These are phyloP conservation scores for Spathaspora gorwiae DNA, from an alignment of 805 yeast genomes.

Conservation along the genomic window DNA sequence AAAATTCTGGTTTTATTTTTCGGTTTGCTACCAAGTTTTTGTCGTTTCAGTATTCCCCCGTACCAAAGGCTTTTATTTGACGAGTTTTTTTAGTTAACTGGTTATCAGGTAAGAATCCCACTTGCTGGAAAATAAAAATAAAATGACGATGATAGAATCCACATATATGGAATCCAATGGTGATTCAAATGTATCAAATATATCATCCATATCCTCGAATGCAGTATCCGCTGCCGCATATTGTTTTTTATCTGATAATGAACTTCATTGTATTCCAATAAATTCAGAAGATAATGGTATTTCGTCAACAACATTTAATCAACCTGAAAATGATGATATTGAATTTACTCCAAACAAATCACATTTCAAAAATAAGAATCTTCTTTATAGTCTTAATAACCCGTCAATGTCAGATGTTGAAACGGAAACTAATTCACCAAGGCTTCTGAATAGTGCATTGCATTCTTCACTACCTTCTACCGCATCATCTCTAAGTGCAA, in stretches of 20 bases:
- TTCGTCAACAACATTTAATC: constrained; percentile 4
- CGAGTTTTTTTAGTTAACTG: no score
- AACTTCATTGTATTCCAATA: constrained; percentile 24
- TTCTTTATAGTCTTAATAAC: constrained; percentile 32
- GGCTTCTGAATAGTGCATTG: not conserved
- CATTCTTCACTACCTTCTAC: constrained; percentile 3
- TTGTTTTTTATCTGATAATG: constrained; percentile 23
- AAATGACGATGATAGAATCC: no score
- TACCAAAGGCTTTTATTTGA: no score
- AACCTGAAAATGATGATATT: constrained; percentile 4
- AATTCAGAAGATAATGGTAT: constrained; percentile 11
- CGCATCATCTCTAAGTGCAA: not conserved
- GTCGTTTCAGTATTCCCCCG: no score
- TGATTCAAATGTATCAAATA: not conserved
- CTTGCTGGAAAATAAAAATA: no score
- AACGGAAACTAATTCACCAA: constrained; percentile 7
- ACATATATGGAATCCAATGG: not conserved
- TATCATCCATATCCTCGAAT: not conserved
- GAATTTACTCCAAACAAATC: constrained; percentile 11
- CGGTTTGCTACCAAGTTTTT: no score
- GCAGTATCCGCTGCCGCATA: constrained; percentile 14
- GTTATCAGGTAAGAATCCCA: no score
- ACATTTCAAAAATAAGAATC: constrained; percentile 21
- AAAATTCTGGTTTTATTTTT: no score
- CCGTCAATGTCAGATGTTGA: constrained; percentile 36